Evolutionary conservation across 2,329 filamentous ascomycete genomes (phyloP).

Genomic region (Spiromastix sp.): DNA sequence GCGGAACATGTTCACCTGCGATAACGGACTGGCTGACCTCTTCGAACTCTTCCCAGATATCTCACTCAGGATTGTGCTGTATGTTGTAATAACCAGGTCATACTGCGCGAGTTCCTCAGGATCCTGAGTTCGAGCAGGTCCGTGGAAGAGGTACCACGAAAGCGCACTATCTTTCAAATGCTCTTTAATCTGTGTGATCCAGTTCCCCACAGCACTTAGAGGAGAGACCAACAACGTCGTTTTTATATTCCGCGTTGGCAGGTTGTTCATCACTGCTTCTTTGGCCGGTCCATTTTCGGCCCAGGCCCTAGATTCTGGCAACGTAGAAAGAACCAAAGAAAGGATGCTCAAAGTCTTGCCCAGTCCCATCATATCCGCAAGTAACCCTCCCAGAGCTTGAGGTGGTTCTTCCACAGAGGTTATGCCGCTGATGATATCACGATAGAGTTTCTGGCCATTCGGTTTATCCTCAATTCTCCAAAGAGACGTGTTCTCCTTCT

Average conservation of each 20-base stretch:
- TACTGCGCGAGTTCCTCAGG: constrained; percentile 57
- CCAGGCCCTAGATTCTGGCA: constrained; percentile 55
- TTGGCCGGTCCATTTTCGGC: constrained; percentile 41
- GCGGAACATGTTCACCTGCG: constrained; percentile 80
- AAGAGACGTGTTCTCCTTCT: constrained; percentile 58
- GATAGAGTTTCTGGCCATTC: constrained; percentile 54
- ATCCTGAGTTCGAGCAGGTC: constrained; percentile 62
- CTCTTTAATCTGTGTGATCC: constrained; percentile 82
- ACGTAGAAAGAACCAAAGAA: constrained; percentile 60
- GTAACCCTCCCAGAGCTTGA: constrained; percentile 60
- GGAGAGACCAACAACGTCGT: constrained; percentile 82
- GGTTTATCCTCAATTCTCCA: constrained; percentile 57
- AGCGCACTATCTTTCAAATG: constrained; percentile 60
- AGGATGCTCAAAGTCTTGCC: constrained; percentile 80
- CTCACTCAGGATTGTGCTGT: constrained; percentile 77
- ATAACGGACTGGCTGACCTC: constrained; percentile 50
- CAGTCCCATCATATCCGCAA: constrained; percentile 84
- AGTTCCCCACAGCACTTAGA: constrained; percentile 84
- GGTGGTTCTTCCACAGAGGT: constrained; percentile 49
- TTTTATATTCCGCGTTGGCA: constrained; percentile 48
- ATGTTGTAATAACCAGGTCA: constrained; percentile 86
- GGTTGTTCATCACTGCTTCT: constrained; percentile 20
- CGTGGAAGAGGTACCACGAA: constrained; percentile 78
- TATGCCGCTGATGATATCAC: constrained; percentile 77
- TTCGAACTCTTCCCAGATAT: constrained; percentile 56